Evolutionary conservation across 768 basidiomycete species (phyloP).

Genomic region (Tephrocybe sp.): DNA sequence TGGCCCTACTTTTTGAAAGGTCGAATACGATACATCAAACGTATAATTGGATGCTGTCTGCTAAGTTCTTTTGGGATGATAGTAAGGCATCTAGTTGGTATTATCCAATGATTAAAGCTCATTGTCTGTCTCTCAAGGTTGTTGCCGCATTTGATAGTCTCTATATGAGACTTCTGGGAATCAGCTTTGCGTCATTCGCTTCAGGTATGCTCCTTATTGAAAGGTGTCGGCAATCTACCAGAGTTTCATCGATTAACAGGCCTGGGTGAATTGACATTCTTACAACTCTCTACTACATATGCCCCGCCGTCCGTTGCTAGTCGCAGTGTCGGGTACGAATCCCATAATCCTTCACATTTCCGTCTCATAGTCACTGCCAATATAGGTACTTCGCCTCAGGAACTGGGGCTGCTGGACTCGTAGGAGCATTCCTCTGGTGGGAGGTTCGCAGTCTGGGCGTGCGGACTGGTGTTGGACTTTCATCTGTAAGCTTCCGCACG

Average conservation of each 20-base stretch:
- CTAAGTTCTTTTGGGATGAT: constrained; percentile 85
- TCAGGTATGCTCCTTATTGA: constrained; percentile 49
- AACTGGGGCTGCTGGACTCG: constrained; percentile 91
- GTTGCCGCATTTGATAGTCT: constrained; percentile 72
- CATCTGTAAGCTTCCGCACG: constrained; percentile 51
- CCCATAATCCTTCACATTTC: neutral
- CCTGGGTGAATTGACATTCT: constrained; percentile 90
- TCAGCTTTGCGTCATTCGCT: constrained; percentile 78
- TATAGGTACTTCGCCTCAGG: constrained; percentile 90
- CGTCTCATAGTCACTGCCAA: neutral
- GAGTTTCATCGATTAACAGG: constrained; percentile 39
- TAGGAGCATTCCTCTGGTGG: constrained; percentile 96
- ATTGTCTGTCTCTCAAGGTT: constrained; percentile 41
- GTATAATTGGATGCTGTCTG: constrained; percentile 71
- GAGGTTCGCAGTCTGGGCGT: constrained; percentile 84
- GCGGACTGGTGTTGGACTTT: constrained; percentile 75
- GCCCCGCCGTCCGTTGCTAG: constrained; percentile 66
- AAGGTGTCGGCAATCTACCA: neutral
- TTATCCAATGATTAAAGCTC: neutral
- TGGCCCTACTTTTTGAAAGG: constrained; percentile 93
- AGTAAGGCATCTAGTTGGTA: constrained; percentile 41
- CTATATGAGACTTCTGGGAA: constrained; percentile 72
- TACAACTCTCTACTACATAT: constrained; percentile 89
- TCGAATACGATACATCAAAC: constrained; percentile 72
- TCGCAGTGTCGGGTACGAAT: constrained; percentile 72